A percentile compares a stretch with the other conserved stretches of the same genome.
Conservation (phyloP, 495 filamentous ascomycete species). For the Hypoxylon crocopeplum region DNA sequence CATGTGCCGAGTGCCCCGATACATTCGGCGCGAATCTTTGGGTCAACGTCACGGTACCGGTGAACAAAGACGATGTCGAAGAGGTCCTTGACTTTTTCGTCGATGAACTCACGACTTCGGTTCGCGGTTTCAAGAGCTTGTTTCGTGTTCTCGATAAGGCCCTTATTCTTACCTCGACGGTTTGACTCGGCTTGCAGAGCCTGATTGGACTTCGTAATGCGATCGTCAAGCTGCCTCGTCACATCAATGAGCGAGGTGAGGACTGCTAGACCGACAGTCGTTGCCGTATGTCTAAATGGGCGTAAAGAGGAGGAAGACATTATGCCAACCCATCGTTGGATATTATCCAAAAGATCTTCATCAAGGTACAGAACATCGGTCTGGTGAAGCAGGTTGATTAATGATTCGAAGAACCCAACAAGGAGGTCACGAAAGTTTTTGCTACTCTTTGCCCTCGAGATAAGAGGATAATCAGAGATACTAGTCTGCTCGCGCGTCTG, state of each 20-base stretch:
- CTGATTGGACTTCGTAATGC: conserved; percentile 75
- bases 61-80: conserved; percentile 93
- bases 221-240: conserved; percentile 69
- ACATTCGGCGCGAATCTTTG: conserved; percentile 83
- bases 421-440: conserved; percentile 76
- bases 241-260: conserved; percentile 73
- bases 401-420: conserved; percentile 75
- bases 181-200: conserved; percentile 77
- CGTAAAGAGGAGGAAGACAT: conserved; percentile 84
- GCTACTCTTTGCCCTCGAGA: conserved; percentile 75
- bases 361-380: conserved; percentile 79
- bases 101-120: conserved; percentile 65
- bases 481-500: conserved; percentile 56
- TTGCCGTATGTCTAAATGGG: conserved; percentile 92
- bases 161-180: conserved; percentile 73
- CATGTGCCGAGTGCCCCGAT: conserved; percentile 83
- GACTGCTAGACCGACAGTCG: conserved; percentile 77
- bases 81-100: conserved; percentile 75
- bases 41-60: conserved; percentile 92
- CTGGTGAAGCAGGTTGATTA: conserved; percentile 77
- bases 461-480: conserved; percentile 90
- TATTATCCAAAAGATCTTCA: conserved; percentile 76
- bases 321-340: conserved; percentile 81
- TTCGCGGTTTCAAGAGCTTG: conserved; percentile 70
- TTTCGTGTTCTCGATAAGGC: conserved; percentile 68